Conservation (phyloP, 352 stramenopile species). For the Phytopythium oedochilum region DNA sequence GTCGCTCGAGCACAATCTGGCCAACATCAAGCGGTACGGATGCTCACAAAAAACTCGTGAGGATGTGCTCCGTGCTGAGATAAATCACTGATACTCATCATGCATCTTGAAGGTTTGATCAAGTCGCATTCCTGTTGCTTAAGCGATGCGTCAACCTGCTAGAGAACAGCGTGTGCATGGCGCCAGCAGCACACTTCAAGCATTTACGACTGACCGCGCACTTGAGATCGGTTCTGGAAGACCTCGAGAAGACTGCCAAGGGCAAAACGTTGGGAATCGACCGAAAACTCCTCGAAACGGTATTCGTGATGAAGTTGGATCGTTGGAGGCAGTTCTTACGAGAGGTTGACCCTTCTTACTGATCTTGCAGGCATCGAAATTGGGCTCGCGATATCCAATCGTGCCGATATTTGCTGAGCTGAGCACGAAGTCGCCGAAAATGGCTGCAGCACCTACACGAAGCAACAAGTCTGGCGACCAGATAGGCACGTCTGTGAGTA, state of each 20-base stretch:
- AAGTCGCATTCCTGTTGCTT: constrained; percentile 53
- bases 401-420: constrained; percentile 50
- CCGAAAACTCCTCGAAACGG: constrained; percentile 49
- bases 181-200: constrained; percentile 39
- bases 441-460: neutral
- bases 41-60: neutral
- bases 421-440: constrained; percentile 22
- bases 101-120: constrained; percentile 32
- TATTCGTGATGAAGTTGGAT: constrained; percentile 3
- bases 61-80: neutral
- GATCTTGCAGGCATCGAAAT: constrained; percentile 23
- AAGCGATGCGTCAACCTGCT: constrained; percentile 43
- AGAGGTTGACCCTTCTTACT: neutral
- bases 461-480: neutral
- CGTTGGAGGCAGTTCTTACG: neutral
- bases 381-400: constrained; percentile 37
- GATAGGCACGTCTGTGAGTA: neutral
- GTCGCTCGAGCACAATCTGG: constrained; percentile 51
- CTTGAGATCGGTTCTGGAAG: constrained; percentile 43
- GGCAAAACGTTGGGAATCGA: constrained; percentile 26
- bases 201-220: constrained; percentile 45
- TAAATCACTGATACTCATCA: neutral
- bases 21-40: constrained; percentile 57
- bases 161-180: constrained; percentile 27
- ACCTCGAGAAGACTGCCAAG: constrained; percentile 17